Evolutionary conservation across 2,329 filamentous ascomycete species (phyloP).

Genomic region (Diaporthe aspalathi): DNA sequence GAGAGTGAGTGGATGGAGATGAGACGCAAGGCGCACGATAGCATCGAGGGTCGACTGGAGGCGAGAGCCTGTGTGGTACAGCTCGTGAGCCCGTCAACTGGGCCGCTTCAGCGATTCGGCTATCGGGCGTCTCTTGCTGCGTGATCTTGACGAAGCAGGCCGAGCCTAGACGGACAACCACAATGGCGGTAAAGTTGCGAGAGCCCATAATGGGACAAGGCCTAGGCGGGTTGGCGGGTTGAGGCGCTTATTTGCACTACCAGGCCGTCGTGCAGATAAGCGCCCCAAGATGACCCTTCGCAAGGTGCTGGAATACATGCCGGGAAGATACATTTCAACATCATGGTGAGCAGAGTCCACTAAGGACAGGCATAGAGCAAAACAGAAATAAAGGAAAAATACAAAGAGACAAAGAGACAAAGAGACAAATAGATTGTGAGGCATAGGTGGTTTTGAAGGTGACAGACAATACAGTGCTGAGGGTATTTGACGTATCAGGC

Average conservation of each 20-base stretch:
- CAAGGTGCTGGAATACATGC: not conserved
- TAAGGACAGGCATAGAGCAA: not conserved
- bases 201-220: too few species aligned
- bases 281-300: too few species aligned
- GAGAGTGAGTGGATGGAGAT: not conserved
- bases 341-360: not conserved
- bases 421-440: too few species aligned
- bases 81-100: not conserved
- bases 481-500: not conserved
- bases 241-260: not conserved
- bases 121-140: not conserved
- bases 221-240: not conserved
- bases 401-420: too few species aligned
- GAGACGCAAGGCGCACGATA: not conserved
- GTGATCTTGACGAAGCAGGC: not conserved
- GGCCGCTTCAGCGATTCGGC: not conserved
- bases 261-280: not conserved
- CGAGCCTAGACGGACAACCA: not conserved
- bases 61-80: conserved; percentile 3
- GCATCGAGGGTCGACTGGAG: too few species aligned
- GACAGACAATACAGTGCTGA: not conserved
- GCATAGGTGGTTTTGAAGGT: not conserved
- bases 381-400: too few species aligned
- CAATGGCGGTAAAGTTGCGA: not conserved
- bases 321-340: not conserved